These are phyloP conservation scores for Corylus americana DNA, from an alignment of 306 rosid genomes.

Conservation along the genomic window DNA sequence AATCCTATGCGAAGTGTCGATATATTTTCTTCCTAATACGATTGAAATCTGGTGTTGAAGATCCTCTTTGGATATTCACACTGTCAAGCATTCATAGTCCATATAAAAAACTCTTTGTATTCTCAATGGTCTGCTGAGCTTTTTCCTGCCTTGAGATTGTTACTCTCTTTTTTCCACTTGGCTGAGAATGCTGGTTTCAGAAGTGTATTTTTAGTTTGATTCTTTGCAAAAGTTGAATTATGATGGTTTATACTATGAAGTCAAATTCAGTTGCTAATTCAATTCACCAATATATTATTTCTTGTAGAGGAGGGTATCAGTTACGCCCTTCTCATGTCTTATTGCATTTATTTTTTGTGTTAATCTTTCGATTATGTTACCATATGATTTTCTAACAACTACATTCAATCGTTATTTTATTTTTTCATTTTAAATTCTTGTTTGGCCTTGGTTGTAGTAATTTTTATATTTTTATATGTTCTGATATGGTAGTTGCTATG, in stretches of 20 bases:
- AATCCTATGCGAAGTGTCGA: not conserved
- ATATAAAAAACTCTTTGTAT: not conserved
- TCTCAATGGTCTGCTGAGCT: not conserved
- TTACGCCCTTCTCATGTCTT: not conserved
- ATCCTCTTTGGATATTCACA: not conserved
- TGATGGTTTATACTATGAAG: not conserved
- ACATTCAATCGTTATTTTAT: not conserved
- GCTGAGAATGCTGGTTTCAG: not conserved
- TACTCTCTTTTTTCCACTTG: not conserved
- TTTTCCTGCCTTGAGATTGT: not conserved
- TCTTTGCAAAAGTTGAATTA: not conserved
- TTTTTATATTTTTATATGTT: conserved; percentile 6
- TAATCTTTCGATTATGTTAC: not conserved
- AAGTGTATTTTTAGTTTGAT: not conserved
- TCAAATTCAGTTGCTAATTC: not conserved
- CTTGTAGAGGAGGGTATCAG: not conserved
- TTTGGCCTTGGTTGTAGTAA: not conserved
- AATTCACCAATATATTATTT: not conserved
- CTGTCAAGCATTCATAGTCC: not conserved
- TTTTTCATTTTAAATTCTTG: not conserved
- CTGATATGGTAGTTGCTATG: conserved; percentile 28
- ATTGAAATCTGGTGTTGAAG: not conserved
- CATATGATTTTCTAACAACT: not conserved
- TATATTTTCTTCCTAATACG: not conserved
- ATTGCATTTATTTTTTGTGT: not conserved